Conservation (phyloP, 2,329 filamentous ascomycete species). For the Fusarium aywerte region DNA sequence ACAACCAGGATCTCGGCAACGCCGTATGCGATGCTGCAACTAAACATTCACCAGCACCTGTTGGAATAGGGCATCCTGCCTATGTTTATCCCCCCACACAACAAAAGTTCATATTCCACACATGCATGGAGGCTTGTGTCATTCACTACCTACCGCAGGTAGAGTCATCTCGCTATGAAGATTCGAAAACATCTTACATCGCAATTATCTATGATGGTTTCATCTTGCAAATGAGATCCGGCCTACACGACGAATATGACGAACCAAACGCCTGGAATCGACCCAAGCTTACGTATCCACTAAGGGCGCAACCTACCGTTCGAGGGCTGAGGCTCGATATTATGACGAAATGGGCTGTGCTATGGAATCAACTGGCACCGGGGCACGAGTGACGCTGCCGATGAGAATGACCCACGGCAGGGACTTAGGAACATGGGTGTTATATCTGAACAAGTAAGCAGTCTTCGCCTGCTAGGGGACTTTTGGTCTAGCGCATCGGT, state of each 20-base stretch:
- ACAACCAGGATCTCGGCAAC: slow-evolving; percentile 20
- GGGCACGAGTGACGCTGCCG: slow-evolving; percentile 5
- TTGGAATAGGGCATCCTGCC: slow-evolving; percentile 35
- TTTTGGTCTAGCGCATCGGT: slow-evolving; percentile 40
- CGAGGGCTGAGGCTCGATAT: slow-evolving; percentile 25
- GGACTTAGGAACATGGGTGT: slow-evolving; percentile 12
- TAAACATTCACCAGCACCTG: slow-evolving; percentile 34
- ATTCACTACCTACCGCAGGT: not conserved
- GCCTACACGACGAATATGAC: slow-evolving; percentile 38
- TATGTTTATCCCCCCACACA: slow-evolving; percentile 40
- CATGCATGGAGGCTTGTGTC: slow-evolving; percentile 12
- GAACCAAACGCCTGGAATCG: slow-evolving; percentile 16
- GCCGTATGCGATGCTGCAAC: slow-evolving; percentile 30
- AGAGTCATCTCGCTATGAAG: slow-evolving; percentile 15
- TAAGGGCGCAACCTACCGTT: slow-evolving; percentile 1
- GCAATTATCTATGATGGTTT: slow-evolving; percentile 33
- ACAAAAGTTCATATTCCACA: slow-evolving; percentile 28
- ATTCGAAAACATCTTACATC: slow-evolving; percentile 29
- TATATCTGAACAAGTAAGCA: slow-evolving; percentile 20
- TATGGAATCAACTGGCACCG: slow-evolving; percentile 15
- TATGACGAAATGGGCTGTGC: slow-evolving; percentile 29
- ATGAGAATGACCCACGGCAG: slow-evolving; percentile 10
- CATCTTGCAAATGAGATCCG: slow-evolving; percentile 40
- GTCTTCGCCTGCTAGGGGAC: slow-evolving; percentile 19
- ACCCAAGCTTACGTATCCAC: slow-evolving; percentile 43